Evolutionary conservation across 257 asterid species (phyloP).

Genomic region (Perilla frutescens): DNA sequence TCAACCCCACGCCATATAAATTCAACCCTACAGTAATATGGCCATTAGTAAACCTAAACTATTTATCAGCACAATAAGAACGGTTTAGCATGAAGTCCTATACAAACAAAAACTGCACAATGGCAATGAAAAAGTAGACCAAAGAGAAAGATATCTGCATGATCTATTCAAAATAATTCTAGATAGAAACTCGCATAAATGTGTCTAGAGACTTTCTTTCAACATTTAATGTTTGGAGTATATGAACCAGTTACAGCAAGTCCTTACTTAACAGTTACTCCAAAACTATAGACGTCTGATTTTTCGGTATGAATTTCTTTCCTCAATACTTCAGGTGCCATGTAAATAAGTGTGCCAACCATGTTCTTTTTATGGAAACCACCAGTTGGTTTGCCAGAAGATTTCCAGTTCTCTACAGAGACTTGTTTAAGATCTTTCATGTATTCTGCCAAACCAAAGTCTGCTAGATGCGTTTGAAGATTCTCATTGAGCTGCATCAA

Average conservation of each 20-base stretch:
- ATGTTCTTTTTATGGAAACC: slow-evolving; percentile 94
- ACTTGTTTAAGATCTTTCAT: slow-evolving; percentile 73
- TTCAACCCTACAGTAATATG: not conserved
- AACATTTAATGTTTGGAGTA: slow-evolving; percentile 1
- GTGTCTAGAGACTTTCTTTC: slow-evolving; percentile 11
- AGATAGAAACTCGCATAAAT: not conserved
- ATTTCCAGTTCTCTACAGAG: slow-evolving; percentile 70
- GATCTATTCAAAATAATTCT: slow-evolving; percentile 7
- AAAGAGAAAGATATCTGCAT: slow-evolving; percentile 21
- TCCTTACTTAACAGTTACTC: slow-evolving; percentile 81
- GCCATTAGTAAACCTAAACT: slow-evolving; percentile 10
- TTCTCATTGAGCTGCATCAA: slow-evolving; percentile 70
- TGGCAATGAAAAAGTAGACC: slow-evolving; percentile 20
- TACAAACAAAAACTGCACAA: not conserved
- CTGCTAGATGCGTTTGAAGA: slow-evolving; percentile 76
- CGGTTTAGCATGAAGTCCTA: not conserved
- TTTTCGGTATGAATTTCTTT: slow-evolving; percentile 90
- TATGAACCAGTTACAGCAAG: slow-evolving; percentile 25
- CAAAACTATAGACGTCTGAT: slow-evolving; percentile 96
- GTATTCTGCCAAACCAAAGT: slow-evolving; percentile 95
- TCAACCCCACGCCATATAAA: not conserved
- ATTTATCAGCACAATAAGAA: not conserved
- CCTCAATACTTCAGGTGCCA: slow-evolving; percentile 95
- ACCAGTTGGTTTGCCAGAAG: slow-evolving; percentile 97
- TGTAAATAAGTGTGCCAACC: slow-evolving; percentile 97